Evolutionary conservation across 2,329 filamentous ascomycete species (phyloP), one percentile per base, ranked within the genome.

Genomic region (Ampelomyces quisqualis): DNA sequence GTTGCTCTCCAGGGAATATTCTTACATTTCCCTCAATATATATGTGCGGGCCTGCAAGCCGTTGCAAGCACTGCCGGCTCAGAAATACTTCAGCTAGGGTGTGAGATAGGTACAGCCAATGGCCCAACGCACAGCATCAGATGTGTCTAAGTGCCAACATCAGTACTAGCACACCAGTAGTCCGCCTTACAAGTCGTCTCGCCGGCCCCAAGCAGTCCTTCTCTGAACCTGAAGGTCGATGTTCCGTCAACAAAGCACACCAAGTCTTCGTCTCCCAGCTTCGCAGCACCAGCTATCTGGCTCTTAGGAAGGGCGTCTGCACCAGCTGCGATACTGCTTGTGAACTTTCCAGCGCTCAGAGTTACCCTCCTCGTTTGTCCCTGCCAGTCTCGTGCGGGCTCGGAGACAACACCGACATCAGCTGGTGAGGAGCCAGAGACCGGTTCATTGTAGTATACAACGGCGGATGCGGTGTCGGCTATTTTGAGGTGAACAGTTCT

Each of bases 171-270:
- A 45, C 51, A 55, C 48, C 48, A 55, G 29, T 52, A 55, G 15
- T 49, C 41, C 9, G 51, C 42, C 36, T 28, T 46, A 22, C 51
- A 55, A n/a, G 9, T 32, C 13, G 38, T 37, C 5, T 18, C 28
- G 13, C 33, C 20, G 9, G 31, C 6, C 8, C 40, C 46, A 18
- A 46, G 24, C 11, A 45, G 14, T 2, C 38, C 44, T n/a, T 39
- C 22, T n/a, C 31, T 23, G 18, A 48, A 39, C 23, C 28, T 28
- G 37, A 55, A 44, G 8, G 20, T 38, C 18, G 46, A 45, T 20
- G 28, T 22, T n/a, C 49, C 49, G 42, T 55, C 51, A 20, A 36
- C 49, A 31, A 53, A 55, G 24, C 49, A 55, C 10, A 47, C 45
- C 21, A 55, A 50, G 5, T 50, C 40, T 34, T 53, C 51, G 15